Percentiles rank a stretch among this genome's conserved stretches.
phyloP scores from a whole-genome alignment of 495 filamentous ascomycete genomes.

The Daldinia concentrica region DNA sequence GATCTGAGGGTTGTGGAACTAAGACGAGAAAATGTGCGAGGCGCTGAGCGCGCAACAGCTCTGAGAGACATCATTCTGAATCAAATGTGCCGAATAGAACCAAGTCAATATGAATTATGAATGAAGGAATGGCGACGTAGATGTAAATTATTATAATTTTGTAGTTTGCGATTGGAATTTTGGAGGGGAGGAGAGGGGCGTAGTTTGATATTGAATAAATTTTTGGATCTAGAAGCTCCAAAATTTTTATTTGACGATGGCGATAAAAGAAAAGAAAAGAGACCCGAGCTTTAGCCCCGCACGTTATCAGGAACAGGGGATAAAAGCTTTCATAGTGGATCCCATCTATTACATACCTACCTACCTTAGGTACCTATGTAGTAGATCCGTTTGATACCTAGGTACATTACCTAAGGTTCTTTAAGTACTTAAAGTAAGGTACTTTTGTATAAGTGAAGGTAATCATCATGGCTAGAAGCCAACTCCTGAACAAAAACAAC shows the following conservation, averaged over 20 bases:
- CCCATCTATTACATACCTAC: not conserved
- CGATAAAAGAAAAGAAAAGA: slow-evolving; percentile 4
- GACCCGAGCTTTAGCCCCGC: not conserved
- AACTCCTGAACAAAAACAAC: too few species aligned
- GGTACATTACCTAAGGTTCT: too few species aligned
- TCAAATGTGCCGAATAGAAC: not conserved
- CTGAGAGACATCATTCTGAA: slow-evolving; percentile 80
- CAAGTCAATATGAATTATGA: not conserved
- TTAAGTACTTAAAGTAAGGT: too few species aligned
- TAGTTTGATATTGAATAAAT: slow-evolving; percentile 23
- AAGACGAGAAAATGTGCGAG: slow-evolving; percentile 71
- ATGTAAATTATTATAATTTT: not conserved
- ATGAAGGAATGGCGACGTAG: not conserved
- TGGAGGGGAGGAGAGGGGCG: not conserved
- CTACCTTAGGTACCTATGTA: too few species aligned
- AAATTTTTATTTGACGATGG: slow-evolving; percentile 39
- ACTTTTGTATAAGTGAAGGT: too few species aligned
- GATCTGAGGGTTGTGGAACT: slow-evolving; percentile 64
- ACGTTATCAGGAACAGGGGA: slow-evolving; percentile 1
- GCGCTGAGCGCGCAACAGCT: slow-evolving; percentile 73
- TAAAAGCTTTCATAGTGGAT: not conserved
- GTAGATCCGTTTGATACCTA: too few species aligned
- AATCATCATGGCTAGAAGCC: too few species aligned
- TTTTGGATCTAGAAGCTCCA: slow-evolving; percentile 13
- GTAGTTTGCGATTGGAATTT: not conserved